phyloP scores from a whole-genome alignment of 345 rosid genomes.

The Draba incana region DNA sequence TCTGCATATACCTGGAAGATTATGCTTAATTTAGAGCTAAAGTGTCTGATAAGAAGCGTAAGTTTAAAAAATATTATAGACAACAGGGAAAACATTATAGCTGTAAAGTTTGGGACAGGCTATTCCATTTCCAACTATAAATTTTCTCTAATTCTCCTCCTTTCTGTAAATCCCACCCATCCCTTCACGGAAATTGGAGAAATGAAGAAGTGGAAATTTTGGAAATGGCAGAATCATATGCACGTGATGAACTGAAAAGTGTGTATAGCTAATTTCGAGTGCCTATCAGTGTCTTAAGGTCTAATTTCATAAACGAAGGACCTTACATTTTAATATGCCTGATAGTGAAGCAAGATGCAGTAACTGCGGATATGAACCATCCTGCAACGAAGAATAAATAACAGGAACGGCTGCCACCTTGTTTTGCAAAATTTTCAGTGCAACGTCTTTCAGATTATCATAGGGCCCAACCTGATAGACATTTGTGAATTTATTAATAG shows the following conservation, averaged over 20 bases:
- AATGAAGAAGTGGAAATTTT: neutral
- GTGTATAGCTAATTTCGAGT: slow-evolving; percentile 4
- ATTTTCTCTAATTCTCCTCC: neutral
- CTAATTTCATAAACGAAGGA: slow-evolving; percentile 24
- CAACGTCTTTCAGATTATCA: slow-evolving; percentile 83
- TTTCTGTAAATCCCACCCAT: neutral
- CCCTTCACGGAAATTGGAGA: slow-evolving; percentile 26
- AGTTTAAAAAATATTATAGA: neutral
- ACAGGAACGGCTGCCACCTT: slow-evolving; percentile 81
- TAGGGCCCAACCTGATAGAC: slow-evolving; percentile 83
- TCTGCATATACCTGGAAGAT: slow-evolving; percentile 85
- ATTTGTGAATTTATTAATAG: slow-evolving; percentile 22
- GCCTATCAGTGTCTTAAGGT: slow-evolving; percentile 21
- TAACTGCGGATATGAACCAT: slow-evolving; percentile 75
- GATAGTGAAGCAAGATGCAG: slow-evolving; percentile 93
- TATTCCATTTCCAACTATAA: neutral
- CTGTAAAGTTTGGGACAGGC: slow-evolving; percentile 11
- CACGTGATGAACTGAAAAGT: neutral
- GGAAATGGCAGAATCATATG: slow-evolving; percentile 21
- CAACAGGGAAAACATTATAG: neutral
- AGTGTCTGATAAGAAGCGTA: slow-evolving; percentile 27
- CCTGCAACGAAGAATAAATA: slow-evolving; percentile 56
- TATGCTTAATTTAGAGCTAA: slow-evolving; percentile 35
- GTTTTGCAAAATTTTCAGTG: slow-evolving; percentile 76
- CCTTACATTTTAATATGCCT: slow-evolving; percentile 86